These are phyloP conservation scores for Colletotrichum truncatum DNA, from an alignment of 2,329 filamentous ascomycete species.

Conservation along the genomic window DNA sequence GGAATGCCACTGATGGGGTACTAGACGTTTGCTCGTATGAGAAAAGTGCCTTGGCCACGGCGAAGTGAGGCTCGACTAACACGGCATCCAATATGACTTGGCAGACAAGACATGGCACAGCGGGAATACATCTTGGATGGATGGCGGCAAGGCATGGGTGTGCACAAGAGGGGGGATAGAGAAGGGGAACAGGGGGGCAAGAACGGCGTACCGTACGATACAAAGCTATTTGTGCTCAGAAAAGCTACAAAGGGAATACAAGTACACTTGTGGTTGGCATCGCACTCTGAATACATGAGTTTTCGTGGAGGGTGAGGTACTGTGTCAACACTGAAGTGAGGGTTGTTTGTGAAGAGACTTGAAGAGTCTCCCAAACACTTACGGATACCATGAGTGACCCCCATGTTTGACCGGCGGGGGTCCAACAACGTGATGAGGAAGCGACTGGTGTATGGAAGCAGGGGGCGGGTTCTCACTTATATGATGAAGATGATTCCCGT, in stretches of 20 bases:
- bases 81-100: constrained; percentile 11
- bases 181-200: not conserved
- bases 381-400: not conserved
- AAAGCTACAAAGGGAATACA: not conserved
- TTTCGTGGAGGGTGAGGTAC: constrained; percentile 5
- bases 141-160: not conserved
- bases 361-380: not conserved
- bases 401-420: not conserved
- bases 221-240: not conserved
- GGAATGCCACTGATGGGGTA: not conserved
- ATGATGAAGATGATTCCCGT: constrained; percentile 3
- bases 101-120: not conserved
- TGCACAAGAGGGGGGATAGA: no score
- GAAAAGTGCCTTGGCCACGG: constrained; percentile 17
- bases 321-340: not conserved
- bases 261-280: not conserved
- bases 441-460: no score
- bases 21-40: constrained; percentile 21
- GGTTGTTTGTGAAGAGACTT: not conserved
- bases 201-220: not conserved
- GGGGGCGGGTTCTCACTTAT: constrained; percentile 6
- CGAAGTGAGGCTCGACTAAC: constrained; percentile 18
- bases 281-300: not conserved
- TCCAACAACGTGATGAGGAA: no score
- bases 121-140: not conserved